These are phyloP conservation scores for Saprolegnia diclina DNA, from an alignment of 352 stramenopile species.

Conservation along the genomic window DNA sequence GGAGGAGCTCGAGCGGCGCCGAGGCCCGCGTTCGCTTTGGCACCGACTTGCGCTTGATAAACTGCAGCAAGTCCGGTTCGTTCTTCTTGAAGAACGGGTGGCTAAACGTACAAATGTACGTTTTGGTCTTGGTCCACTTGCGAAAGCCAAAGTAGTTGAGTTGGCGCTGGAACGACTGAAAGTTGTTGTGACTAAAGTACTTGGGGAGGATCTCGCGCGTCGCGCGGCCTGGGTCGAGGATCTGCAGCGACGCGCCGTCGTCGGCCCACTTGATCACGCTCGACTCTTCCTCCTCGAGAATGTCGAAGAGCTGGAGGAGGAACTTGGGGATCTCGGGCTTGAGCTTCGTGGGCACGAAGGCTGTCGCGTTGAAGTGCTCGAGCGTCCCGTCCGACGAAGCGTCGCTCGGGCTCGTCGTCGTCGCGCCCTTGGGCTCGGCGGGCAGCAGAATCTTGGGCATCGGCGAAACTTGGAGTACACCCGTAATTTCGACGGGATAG, in stretches of 20 bases:
- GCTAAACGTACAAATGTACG: constrained; percentile 81
- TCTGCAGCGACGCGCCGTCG: constrained; percentile 44
- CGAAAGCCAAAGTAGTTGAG: constrained; percentile 87
- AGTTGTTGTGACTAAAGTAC: constrained; percentile 89
- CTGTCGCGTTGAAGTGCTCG: background rate
- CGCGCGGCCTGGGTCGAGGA: constrained; percentile 41
- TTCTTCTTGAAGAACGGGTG: constrained; percentile 72
- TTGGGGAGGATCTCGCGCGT: constrained; percentile 72
- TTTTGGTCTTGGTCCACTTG: constrained; percentile 53
- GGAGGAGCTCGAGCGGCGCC: background rate
- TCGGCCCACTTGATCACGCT: constrained; percentile 47
- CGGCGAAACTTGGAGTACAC: background rate
- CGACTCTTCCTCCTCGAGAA: constrained; percentile 44
- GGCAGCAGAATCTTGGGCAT: constrained; percentile 8
- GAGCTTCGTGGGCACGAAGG: constrained; percentile 4
- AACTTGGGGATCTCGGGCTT: constrained; percentile 52
- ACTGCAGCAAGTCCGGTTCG: constrained; percentile 60
- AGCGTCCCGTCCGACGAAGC: background rate
- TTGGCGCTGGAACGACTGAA: constrained; percentile 81
- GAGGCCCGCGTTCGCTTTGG: constrained; percentile 36
- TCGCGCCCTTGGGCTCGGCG: background rate
- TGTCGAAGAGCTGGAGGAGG: constrained; percentile 47
- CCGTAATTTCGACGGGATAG: background rate
- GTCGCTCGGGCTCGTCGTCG: constrained; percentile 14
- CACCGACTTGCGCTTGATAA: constrained; percentile 79